Conservation (phyloP, 768 basidiomycete genomes). For the Lentinus tigrinus region DNA sequence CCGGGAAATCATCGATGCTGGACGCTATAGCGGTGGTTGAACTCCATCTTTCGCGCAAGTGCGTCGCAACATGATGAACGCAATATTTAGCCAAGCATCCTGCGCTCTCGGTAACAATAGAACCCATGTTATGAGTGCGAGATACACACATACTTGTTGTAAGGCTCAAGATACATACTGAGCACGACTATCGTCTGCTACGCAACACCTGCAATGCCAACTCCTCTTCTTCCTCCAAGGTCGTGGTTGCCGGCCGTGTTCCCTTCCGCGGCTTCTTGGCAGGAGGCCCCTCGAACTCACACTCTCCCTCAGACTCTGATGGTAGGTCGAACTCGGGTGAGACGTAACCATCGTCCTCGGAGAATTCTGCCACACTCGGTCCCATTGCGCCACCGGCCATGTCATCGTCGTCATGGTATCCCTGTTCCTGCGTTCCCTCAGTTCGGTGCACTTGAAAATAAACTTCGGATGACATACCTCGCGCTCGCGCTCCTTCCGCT, state of each 20-base stretch:
- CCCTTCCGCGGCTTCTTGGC: slow-evolving; percentile 11
- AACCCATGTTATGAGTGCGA: too few relatives aligned
- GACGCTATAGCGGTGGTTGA: too few relatives aligned
- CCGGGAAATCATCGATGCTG: too few relatives aligned
- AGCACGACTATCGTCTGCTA: slow-evolving; percentile 11
- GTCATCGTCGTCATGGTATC: slow-evolving; percentile 23
- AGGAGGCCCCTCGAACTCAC: slow-evolving; percentile 6
- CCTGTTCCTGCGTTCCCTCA: background rate
- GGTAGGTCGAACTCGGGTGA: slow-evolving; percentile 62
- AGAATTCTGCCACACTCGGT: slow-evolving; percentile 29
- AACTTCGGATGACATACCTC: slow-evolving; percentile 21
- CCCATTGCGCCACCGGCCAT: slow-evolving; percentile 4
- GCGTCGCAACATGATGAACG: too few relatives aligned
- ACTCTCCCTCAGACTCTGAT: slow-evolving; percentile 14
- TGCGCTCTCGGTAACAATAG: too few relatives aligned
- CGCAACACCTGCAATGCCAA: slow-evolving; percentile 21
- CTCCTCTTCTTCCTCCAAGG: slow-evolving; percentile 21
- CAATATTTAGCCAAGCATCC: too few relatives aligned
- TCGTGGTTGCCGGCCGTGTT: background rate
- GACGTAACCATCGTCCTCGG: slow-evolving; percentile 62
- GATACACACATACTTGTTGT: too few relatives aligned
- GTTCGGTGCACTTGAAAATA: background rate
- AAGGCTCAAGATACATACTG: too few relatives aligned
- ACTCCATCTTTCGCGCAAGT: too few relatives aligned
- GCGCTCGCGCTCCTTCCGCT: slow-evolving; percentile 75